Percentiles rank a stretch among this genome's conserved stretches.
These are phyloP conservation scores for Ceraceosorus bombacis DNA, from an alignment of 1,284 basidiomycete species.

Conservation along the genomic window DNA sequence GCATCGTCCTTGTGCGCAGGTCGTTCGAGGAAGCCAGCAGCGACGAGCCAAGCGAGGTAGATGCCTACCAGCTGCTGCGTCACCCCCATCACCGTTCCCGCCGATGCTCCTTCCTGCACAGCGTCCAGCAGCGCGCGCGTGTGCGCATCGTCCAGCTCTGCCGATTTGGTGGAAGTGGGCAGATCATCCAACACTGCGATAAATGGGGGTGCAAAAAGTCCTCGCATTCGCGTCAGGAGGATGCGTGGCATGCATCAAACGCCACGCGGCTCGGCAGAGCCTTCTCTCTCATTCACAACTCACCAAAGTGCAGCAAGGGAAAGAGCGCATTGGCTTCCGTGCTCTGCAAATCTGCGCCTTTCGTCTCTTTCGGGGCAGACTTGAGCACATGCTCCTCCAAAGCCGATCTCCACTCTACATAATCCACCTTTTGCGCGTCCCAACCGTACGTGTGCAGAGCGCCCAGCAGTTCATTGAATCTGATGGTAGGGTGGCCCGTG, in stretches of 20 bases:
- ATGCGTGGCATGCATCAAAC: no score
- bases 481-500: conserved; percentile 74
- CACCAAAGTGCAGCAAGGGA: conserved; percentile 57
- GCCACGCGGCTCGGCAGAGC: no score
- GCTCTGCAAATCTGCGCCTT: conserved; percentile 50
- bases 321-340: conserved; percentile 91
- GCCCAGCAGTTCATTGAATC: conserved; percentile 81
- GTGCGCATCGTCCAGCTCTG: conserved; percentile 81
- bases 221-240: no score
- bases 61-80: conserved; percentile 68
- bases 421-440: conserved; percentile 69
- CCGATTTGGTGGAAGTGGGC: conserved; percentile 89
- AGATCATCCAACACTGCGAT: conserved; percentile 79
- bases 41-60: conserved; percentile 90
- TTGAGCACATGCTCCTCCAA: conserved; percentile 87
- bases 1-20: conserved; percentile 50
- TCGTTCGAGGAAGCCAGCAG: conserved; percentile 72
- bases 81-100: conserved; percentile 59
- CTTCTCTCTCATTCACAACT: neutral
- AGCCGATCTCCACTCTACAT: conserved; percentile 80
- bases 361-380: conserved; percentile 5
- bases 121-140: conserved; percentile 61
- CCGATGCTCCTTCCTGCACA: conserved; percentile 50
- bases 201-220: no score
- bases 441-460: conserved; percentile 75